Percentiles rank a stretch among this genome's conserved stretches.
Conservation (phyloP, 164 flowering plant species). For the Chimonanthus praecox region DNA sequence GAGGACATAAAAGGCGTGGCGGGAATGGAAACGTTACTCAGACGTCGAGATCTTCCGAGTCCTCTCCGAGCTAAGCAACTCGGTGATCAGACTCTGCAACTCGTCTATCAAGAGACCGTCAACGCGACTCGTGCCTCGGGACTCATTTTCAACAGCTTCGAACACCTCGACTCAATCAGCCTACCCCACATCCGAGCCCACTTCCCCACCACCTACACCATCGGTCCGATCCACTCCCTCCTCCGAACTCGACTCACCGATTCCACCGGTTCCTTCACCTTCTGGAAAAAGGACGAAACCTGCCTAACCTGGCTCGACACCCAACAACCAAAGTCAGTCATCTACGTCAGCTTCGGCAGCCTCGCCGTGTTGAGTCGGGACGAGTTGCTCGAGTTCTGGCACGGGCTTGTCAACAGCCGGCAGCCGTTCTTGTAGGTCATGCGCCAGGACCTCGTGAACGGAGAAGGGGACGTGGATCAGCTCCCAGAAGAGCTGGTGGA, state of each 20-base stretch:
- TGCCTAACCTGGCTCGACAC: constrained; percentile 52
- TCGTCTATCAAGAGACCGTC: constrained; percentile 5
- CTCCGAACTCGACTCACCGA: constrained; percentile 5
- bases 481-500: constrained; percentile 15
- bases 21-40: constrained; percentile 24
- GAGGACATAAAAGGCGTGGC: constrained; percentile 10
- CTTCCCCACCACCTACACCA: constrained; percentile 15
- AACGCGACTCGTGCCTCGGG: constrained; percentile 15
- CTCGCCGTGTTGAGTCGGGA: constrained; percentile 10
- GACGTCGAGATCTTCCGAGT: constrained; percentile 31
- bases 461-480: background rate
- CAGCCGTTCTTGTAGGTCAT: constrained; percentile 44
- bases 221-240: constrained; percentile 28
- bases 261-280: background rate
- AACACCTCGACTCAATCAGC: constrained; percentile 24
- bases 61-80: constrained; percentile 18
- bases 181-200: constrained; percentile 18
- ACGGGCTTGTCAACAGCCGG: constrained; percentile 40
- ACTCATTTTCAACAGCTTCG: constrained; percentile 28
- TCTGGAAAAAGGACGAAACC: constrained; percentile 33
- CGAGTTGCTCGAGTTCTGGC: constrained; percentile 41
- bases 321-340: constrained; percentile 34
- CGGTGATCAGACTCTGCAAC: constrained; percentile 4
- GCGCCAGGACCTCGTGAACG: constrained; percentile 24
- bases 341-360: constrained; percentile 66